Base-by-base conservation (phyloP, 169 alveolate species). In the Toxoplasma gondii region DNA sequence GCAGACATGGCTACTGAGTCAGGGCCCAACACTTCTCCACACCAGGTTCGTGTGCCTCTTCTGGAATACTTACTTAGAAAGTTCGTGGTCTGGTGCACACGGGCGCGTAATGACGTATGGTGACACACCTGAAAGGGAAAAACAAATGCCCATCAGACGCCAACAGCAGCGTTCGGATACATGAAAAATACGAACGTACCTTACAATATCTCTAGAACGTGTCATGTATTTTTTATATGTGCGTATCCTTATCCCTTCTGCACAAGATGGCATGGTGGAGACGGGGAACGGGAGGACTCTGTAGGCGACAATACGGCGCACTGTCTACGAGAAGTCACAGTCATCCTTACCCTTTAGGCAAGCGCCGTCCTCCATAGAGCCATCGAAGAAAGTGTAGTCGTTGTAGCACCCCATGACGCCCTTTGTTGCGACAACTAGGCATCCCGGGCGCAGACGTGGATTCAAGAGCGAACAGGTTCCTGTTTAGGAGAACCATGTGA, bases 391-490 rank as follows among this genome's bases (percentile, higher is more conserved):
- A 2, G 93, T 86, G 34, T 95, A 92, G 78, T 95, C 93, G 19
- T 87, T 86, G 95, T 95, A 93, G 92, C 93, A 88, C 54, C 91
- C 90, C 36, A 92, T 34, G 45, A 94, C 88, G 34, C 96, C 96
- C 58, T 92, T 54, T 9, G 92, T 53, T 19, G 96, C 95, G 29
- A 86, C 94, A 27, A 95, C 94, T 39, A 93, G 70, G 45, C 93
- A 88, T 34, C 96, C 96, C 64, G 96, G 96, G 88, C 91, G 64
- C 39, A 95, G 88, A 38, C 54, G 88, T 44, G 94, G 94, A 86
- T 95, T 94, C 41, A 92, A 74, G 64, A 93, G 69, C 27, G 95
- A 92, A 81, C 96, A 95, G 49, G 96, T 94, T 43, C 96, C 96
- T 70, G 88, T 64, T 49, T 17, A 9, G 58, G 58, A 12, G 58